A percentile compares a stretch with the other conserved stretches of the same genome.
These are phyloP conservation scores for Onygenales sp. DNA, from an alignment of 2,329 filamentous ascomycete genomes.

Conservation along the genomic window DNA sequence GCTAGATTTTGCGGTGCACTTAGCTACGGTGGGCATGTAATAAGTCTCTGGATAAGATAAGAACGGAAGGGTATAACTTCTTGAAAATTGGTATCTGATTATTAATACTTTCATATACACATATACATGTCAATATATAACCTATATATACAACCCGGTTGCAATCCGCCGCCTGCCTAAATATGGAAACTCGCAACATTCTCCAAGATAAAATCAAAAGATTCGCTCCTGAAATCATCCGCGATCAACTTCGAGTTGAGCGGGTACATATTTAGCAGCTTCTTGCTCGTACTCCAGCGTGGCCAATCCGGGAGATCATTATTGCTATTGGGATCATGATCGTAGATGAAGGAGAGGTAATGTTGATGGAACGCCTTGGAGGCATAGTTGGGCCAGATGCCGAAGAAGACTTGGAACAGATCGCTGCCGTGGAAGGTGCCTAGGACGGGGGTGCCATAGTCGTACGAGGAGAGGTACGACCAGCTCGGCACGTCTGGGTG, in stretches of 20 bases:
- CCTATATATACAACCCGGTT: background rate
- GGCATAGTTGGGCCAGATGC: slow-evolving; percentile 53
- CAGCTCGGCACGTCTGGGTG: slow-evolving; percentile 55
- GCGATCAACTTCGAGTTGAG: slow-evolving; percentile 22
- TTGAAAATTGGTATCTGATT: no score
- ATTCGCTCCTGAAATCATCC: slow-evolving; percentile 42
- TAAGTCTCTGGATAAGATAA: no score
- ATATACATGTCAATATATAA: background rate
- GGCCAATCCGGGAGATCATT: slow-evolving; percentile 43
- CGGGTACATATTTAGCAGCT: slow-evolving; percentile 39
- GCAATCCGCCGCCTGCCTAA: background rate
- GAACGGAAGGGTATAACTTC: no score
- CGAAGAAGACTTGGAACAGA: slow-evolving; percentile 59
- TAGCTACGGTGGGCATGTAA: no score
- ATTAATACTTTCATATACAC: no score
- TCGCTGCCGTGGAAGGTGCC: slow-evolving; percentile 70
- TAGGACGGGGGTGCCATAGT: slow-evolving; percentile 60
- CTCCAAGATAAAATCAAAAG: slow-evolving; percentile 32
- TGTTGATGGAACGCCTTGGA: slow-evolving; percentile 54
- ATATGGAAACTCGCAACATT: slow-evolving; percentile 15
- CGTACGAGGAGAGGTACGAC: slow-evolving; percentile 67
- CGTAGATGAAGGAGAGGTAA: slow-evolving; percentile 63
- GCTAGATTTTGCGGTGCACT: no score
- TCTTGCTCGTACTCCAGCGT: slow-evolving; percentile 37
- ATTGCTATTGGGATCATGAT: slow-evolving; percentile 58